Evolutionary conservation across 2,329 filamentous ascomycete species (phyloP), one percentile per base, ranked within the genome.

Genomic region (Colletotrichum neosansevieriae): DNA sequence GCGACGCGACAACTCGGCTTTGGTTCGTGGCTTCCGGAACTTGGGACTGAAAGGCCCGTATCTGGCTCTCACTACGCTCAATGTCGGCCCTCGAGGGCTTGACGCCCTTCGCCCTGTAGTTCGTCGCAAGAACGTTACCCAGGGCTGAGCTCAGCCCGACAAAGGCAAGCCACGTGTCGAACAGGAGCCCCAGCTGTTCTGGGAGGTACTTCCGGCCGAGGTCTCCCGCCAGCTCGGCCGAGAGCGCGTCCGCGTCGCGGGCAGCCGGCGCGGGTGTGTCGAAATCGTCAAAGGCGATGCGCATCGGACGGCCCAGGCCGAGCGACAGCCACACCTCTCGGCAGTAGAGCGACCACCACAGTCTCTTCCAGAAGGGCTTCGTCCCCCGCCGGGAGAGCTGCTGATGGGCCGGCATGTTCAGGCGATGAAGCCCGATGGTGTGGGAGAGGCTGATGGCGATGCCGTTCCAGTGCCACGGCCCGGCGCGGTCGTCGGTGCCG

Each of bases 401-500:
- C 19, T 21, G 21, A 21, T 67, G 63, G 12, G 47, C 47, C 5
- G 63, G 58, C 51, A 50, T 50, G 17, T 53, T 65, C 9, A 62
- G 36, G 36, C 78, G 78, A 70, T 84, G 81, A 0, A 84, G 74
- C 0, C 82, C 82, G 2, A 82, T 75, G 3, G 78, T 80, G 32
- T 83, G 81, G 15, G 78, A 79, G 3, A 83, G 75, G 32, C 75
- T 77, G 57, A 83, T 79, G 5, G 82, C 81, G 24, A 81, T 75
- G n/a, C 82, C 80, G 4, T 78, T 79, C 81, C 82, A 84, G 62
- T 83, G 80, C 81, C 81, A 84, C 0, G 81, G 77, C 10, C 81
- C 78, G 9, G 75, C 76, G 12, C 80, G 76, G 56, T 83, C 79
- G 54, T 83, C 79, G 0, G 77, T 73, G 42, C 81, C 77, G 0